Evolutionary conservation across 2,329 filamentous ascomycete species (phyloP).

Genomic region (Trichophyton verrucosum): DNA sequence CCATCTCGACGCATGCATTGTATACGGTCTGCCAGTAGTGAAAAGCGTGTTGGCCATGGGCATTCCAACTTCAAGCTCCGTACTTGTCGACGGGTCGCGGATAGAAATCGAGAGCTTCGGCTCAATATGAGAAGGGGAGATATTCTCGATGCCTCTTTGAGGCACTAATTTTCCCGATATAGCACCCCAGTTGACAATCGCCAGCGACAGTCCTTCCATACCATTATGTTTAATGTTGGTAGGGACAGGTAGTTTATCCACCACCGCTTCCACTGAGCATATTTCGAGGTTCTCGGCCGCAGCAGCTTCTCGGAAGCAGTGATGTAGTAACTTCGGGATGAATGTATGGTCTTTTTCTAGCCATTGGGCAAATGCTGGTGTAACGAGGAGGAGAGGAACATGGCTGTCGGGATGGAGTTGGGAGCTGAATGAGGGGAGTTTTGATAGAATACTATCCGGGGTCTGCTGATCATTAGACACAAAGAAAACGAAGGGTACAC

Average conservation of each 20-base stretch:
- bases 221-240: constrained; percentile 12
- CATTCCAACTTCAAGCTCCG: constrained; percentile 23
- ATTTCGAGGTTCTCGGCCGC: constrained; percentile 9
- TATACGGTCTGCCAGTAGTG: constrained; percentile 30
- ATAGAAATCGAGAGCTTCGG: constrained; percentile 23
- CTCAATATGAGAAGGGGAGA: constrained; percentile 20
- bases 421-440: background rate
- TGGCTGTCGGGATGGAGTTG: constrained; percentile 11
- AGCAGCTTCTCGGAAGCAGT: constrained; percentile 16
- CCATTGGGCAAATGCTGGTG: constrained; percentile 28
- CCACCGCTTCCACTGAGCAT: constrained; percentile 25
- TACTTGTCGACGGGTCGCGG: constrained; percentile 8
- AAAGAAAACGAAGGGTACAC: background rate
- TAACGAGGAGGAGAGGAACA: constrained; percentile 26
- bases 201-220: constrained; percentile 26
- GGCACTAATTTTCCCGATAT: constrained; percentile 22
- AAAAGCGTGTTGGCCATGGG: constrained; percentile 34
- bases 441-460: background rate
- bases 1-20: constrained; percentile 29
- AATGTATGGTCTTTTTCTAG: constrained; percentile 22
- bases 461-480: background rate
- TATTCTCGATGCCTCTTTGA: constrained; percentile 20
- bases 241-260: constrained; percentile 26
- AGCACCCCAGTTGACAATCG: constrained; percentile 18
- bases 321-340: constrained; percentile 21